Conservation (phyloP, 441 rosid species). For the Manihot esculenta region DNA sequence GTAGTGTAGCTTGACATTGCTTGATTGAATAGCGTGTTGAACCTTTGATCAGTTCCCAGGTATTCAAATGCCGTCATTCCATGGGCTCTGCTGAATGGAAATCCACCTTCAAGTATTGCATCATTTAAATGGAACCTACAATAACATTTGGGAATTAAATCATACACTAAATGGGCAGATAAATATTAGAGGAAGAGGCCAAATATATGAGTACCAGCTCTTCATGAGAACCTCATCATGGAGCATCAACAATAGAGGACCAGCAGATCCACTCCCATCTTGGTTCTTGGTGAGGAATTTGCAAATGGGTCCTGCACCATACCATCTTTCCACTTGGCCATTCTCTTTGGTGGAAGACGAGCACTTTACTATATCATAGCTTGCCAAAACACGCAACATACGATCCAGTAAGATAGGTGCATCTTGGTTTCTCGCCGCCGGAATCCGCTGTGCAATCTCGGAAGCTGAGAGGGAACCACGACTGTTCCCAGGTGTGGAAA, state of each 20-base stretch:
- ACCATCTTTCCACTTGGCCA: constrained; percentile 48
- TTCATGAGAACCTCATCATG: constrained; percentile 66
- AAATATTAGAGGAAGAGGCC: neutral
- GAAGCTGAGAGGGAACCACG: constrained; percentile 35
- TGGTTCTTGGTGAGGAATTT: constrained; percentile 51
- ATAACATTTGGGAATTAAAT: neutral
- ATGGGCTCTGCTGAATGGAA: constrained; percentile 66
- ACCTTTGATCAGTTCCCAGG: constrained; percentile 57
- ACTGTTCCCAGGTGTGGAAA: constrained; percentile 39
- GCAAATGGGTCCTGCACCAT: constrained; percentile 48
- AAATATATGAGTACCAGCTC: constrained; percentile 44
- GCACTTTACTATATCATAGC: constrained; percentile 50
- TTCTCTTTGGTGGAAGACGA: constrained; percentile 31
- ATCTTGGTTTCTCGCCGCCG: constrained; percentile 49
- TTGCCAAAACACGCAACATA: constrained; percentile 52
- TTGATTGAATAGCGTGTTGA: constrained; percentile 55
- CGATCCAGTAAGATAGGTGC: constrained; percentile 60
- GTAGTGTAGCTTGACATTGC: constrained; percentile 59
- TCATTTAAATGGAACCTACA: constrained; percentile 65
- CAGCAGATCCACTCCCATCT: constrained; percentile 49
- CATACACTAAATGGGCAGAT: neutral
- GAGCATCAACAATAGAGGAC: constrained; percentile 50
- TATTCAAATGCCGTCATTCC: constrained; percentile 67
- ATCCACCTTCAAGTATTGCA: constrained; percentile 67
- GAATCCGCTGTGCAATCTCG: constrained; percentile 46